Evolutionary conservation across 2,329 filamentous ascomycete species (phyloP).

Genomic region (Fusarium ambrosium): DNA sequence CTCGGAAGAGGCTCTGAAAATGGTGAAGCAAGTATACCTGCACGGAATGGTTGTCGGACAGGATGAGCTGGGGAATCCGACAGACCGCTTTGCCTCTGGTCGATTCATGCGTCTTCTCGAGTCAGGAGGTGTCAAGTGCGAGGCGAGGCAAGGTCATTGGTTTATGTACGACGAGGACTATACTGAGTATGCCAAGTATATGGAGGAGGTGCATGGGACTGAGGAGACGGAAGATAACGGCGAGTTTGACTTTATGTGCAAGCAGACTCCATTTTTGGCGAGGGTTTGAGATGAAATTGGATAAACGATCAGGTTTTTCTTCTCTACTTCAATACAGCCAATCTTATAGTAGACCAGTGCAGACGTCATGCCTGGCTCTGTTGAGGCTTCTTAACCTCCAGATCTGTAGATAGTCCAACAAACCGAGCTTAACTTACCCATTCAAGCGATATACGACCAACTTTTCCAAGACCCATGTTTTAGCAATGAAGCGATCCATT

Average conservation of each 20-base stretch:
- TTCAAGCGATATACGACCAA: neutral
- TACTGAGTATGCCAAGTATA: neutral
- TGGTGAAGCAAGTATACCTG: conserved; percentile 9
- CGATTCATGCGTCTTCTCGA: conserved; percentile 9
- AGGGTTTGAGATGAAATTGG: neutral
- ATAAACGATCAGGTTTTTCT: too few species aligned
- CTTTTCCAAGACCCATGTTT: neutral
- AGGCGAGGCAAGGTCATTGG: conserved; percentile 30
- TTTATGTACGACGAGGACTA: neutral
- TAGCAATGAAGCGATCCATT: neutral
- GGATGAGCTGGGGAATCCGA: fast-evolving
- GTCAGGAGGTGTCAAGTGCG: neutral
- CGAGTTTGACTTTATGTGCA: neutral
- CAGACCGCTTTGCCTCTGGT: neutral
- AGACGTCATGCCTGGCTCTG: too few species aligned
- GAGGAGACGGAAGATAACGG: neutral
- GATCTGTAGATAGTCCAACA: neutral
- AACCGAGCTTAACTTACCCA: neutral
- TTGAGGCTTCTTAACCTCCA: neutral
- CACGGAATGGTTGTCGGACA: conserved; percentile 1
- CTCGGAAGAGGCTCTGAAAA: fast-evolving
- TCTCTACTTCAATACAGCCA: too few species aligned
- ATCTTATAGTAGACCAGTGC: too few species aligned
- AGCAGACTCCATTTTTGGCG: neutral
- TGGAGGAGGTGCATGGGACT: neutral